A percentile compares a stretch with the other conserved stretches of the same genome.
phyloP scores from a whole-genome alignment of 768 basidiomycete species.

The Boletus tomentosulus region DNA sequence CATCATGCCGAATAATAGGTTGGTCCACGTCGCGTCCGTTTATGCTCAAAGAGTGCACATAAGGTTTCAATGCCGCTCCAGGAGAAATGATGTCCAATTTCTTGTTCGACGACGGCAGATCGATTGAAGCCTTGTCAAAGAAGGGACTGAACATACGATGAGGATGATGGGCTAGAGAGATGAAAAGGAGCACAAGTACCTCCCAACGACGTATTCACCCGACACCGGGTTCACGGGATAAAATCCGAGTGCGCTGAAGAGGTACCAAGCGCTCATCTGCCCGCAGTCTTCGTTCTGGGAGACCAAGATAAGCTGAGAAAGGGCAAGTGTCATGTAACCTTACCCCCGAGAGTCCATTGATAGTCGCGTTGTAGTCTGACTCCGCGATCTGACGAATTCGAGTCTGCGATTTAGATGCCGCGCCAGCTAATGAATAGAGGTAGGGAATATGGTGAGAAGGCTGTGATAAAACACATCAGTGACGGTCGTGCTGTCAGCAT shows the following conservation, averaged over 20 bases:
- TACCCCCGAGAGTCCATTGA: conserved; percentile 71
- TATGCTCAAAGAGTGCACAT: conserved; percentile 55
- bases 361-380: conserved; percentile 61
- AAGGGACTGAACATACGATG: conserved; percentile 37
- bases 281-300: conserved; percentile 82
- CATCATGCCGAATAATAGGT: conserved; percentile 57
- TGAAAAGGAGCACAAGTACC: conserved; percentile 36
- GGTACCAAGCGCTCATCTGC: conserved; percentile 88
- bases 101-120: conserved; percentile 40
- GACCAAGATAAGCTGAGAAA: not conserved
- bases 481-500: not conserved
- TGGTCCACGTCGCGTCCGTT: conserved; percentile 42
- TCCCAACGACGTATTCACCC: conserved; percentile 70
- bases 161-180: not conserved
- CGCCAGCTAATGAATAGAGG: conserved; percentile 68
- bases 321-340: conserved; percentile 10
- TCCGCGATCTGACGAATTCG: conserved; percentile 64
- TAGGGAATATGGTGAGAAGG: conserved; percentile 88
- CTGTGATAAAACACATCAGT: conserved; percentile 32
- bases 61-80: conserved; percentile 57
- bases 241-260: conserved; percentile 79
- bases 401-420: conserved; percentile 66
- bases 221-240: conserved; percentile 83
- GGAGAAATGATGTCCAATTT: conserved; percentile 49
- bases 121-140: conserved; percentile 51